These are phyloP conservation scores for Cicer pinnatifidum DNA, from an alignment of 306 rosid species.

Conservation along the genomic window DNA sequence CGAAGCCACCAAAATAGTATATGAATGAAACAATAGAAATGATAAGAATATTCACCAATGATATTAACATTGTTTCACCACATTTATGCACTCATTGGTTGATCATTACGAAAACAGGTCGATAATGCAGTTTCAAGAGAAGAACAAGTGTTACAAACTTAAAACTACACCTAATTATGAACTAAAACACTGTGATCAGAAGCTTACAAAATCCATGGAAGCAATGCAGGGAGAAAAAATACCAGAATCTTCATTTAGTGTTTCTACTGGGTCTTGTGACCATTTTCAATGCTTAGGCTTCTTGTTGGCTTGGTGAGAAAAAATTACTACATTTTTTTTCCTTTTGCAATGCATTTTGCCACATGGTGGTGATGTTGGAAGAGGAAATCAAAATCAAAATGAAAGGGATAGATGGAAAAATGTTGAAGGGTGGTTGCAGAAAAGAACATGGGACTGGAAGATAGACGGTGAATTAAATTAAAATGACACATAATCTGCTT, in stretches of 20 bases:
- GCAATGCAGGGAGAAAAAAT: neutral
- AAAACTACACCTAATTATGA: too few species aligned
- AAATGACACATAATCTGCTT: conserved; percentile 49
- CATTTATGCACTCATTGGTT: too few species aligned
- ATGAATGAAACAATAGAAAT: neutral
- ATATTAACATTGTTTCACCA: too few species aligned
- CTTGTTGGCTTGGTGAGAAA: conserved; percentile 27
- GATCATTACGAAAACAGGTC: too few species aligned
- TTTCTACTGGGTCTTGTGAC: neutral
- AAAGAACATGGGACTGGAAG: conserved; percentile 1
- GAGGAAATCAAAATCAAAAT: conserved; percentile 4
- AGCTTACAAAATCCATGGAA: neutral
- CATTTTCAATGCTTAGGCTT: neutral
- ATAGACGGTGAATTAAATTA: conserved; percentile 51
- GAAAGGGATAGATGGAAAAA: conserved; percentile 7
- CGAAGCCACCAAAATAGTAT: conserved; percentile 8
- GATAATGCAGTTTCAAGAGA: too few species aligned
- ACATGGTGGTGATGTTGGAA: neutral
- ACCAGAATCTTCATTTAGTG: neutral
- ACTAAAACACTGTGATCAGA: conserved; percentile 31
- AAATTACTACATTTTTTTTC: conserved; percentile 6
- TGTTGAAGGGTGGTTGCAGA: conserved; percentile 47
- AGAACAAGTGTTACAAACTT: too few species aligned
- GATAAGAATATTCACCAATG: conserved; percentile 16
- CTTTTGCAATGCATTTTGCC: neutral